Evolutionary conservation across 805 yeast species (phyloP).

Genomic region (Saccharomycopsis sp.): DNA sequence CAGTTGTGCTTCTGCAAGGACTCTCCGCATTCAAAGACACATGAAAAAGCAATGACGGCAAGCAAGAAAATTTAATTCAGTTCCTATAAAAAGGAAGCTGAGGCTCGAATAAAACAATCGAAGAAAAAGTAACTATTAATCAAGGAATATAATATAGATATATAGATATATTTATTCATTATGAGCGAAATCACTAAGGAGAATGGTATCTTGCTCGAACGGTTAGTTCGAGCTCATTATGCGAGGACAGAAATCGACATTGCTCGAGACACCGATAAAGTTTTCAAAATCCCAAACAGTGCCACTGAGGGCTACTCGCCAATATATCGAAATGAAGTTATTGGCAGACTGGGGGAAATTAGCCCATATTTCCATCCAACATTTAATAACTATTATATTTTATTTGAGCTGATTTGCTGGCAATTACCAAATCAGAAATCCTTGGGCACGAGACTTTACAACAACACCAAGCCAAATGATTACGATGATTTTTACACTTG

Average conservation of each 20-base stretch:
- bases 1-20: too few species aligned
- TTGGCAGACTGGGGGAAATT: neutral
- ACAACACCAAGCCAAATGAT: conserved; percentile 27
- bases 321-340: conserved; percentile 31
- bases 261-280: neutral
- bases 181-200: too few species aligned
- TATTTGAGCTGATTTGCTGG: conserved; percentile 28
- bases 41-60: too few species aligned
- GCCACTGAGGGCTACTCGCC: conserved; percentile 34
- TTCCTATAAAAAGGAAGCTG: too few species aligned
- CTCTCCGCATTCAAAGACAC: too few species aligned
- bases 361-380: conserved; percentile 27
- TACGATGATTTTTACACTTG: conserved; percentile 38
- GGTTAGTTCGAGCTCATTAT: neutral
- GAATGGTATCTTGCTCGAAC: too few species aligned
- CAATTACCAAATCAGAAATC: conserved; percentile 27
- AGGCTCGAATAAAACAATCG: too few species aligned
- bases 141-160: too few species aligned
- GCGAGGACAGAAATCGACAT: neutral
- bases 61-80: too few species aligned
- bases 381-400: conserved; percentile 29
- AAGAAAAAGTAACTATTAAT: too few species aligned
- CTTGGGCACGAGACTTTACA: conserved; percentile 32
- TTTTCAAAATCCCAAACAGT: conserved; percentile 28
- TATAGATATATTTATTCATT: too few species aligned